phyloP scores from a whole-genome alignment of 2,329 filamentous ascomycete species.

The Tolypocladium nubicola region DNA sequence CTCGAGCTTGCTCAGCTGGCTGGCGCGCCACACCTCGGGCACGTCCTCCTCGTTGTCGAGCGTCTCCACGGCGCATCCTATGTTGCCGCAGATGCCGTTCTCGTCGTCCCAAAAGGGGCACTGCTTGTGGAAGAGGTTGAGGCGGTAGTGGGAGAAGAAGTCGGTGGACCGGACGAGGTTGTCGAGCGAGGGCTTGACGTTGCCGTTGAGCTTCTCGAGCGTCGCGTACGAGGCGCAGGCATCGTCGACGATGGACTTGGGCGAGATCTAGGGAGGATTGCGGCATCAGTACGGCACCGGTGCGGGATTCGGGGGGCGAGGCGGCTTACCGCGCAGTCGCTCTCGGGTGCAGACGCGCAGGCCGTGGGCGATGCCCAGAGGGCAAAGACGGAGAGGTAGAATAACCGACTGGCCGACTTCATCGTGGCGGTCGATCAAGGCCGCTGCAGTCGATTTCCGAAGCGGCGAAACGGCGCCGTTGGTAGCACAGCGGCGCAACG shows the following conservation, averaged over 20 bases:
- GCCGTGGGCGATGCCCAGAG: constrained; percentile 39
- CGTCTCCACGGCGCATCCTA: constrained; percentile 90
- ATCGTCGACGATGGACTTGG: constrained; percentile 80
- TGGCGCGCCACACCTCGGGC: constrained; percentile 80
- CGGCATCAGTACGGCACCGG: neutral
- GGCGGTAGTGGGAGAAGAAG: constrained; percentile 95
- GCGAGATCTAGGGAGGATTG: constrained; percentile 51
- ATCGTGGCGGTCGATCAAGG: constrained; percentile 20
- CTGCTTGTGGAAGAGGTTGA: constrained; percentile 88
- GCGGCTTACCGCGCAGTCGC: constrained; percentile 43
- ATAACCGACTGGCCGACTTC: constrained; percentile 42
- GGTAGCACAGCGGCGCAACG: neutral
- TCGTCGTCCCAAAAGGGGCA: constrained; percentile 96
- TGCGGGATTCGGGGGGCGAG: constrained; percentile 3
- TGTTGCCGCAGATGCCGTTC: constrained; percentile 90
- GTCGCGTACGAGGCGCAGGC: constrained; percentile 90
- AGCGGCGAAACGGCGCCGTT: neutral
- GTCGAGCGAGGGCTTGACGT: constrained; percentile 65
- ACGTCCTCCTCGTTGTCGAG: constrained; percentile 93
- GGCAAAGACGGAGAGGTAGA: constrained; percentile 46
- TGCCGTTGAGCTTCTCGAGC: constrained; percentile 72
- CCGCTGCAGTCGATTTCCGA: neutral
- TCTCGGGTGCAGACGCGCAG: constrained; percentile 29
- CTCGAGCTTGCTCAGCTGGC: constrained; percentile 84
- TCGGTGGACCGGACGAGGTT: constrained; percentile 81